Percentiles rank a stretch among this genome's conserved stretches.
These are phyloP conservation scores for Coelastrella sp. DNA, from an alignment of 139 green algal species.

Conservation along the genomic window DNA sequence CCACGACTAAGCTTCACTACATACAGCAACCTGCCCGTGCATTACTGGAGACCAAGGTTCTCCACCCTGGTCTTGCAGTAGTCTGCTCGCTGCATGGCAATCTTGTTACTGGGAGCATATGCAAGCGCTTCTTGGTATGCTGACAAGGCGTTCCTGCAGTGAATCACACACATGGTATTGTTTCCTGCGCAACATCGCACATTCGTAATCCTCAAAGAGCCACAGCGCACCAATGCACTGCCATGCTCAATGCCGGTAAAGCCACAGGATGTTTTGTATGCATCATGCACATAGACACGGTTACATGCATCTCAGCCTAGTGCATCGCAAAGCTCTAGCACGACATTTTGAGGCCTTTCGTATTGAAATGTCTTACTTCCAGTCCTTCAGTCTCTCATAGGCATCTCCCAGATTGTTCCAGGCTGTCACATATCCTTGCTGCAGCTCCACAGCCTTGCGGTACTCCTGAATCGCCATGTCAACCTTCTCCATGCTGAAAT, in stretches of 20 bases:
- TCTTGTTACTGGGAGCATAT: constrained; percentile 89
- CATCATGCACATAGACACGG: too few relatives aligned
- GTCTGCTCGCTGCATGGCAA: constrained; percentile 39
- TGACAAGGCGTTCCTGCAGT: constrained; percentile 71
- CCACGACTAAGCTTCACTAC: too few relatives aligned
- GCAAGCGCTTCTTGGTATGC: constrained; percentile 88
- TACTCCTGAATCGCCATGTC: constrained; percentile 88
- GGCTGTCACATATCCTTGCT: constrained; percentile 88
- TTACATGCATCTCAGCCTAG: too few relatives aligned
- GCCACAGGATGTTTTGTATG: too few relatives aligned
- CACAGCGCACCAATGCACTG: too few relatives aligned
- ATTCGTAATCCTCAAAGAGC: too few relatives aligned
- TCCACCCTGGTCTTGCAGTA: constrained; percentile 40
- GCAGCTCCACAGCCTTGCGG: constrained; percentile 86
- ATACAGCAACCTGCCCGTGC: background rate
- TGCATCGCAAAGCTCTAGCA: too few relatives aligned
- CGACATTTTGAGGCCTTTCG: too few relatives aligned
- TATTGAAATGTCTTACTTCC: constrained; percentile 55
- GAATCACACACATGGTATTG: too few relatives aligned
- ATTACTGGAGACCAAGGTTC: background rate
- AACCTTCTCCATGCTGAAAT: constrained; percentile 90
- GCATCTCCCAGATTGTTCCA: constrained; percentile 99
- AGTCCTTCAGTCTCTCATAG: constrained; percentile 85
- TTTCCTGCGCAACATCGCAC: too few relatives aligned
- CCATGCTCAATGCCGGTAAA: too few relatives aligned